phyloP scores from a whole-genome alignment of 2,329 filamentous ascomycete genomes.

The Colletotrichum liaoningense region DNA sequence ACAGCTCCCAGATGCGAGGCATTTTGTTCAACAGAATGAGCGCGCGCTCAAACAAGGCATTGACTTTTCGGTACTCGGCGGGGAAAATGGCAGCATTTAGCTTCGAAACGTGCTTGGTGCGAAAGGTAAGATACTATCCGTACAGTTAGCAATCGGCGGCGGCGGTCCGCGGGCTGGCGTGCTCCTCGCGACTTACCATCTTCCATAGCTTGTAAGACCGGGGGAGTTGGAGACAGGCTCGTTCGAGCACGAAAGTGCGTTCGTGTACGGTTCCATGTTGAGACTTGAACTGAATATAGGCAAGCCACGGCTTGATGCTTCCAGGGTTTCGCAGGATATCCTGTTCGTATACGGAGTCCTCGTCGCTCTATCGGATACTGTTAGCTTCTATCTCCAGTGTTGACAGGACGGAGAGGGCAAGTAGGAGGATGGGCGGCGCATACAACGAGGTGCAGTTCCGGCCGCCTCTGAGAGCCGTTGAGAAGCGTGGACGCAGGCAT shows the following conservation, averaged over 20 bases:
- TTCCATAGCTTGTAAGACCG: slow-evolving; percentile 99
- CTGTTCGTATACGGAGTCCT: slow-evolving; percentile 96
- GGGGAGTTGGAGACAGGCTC: slow-evolving; percentile 89
- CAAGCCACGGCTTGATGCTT: slow-evolving; percentile 93
- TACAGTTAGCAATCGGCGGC: slow-evolving; percentile 10
- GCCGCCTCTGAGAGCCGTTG: slow-evolving; percentile 54
- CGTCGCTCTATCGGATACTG: slow-evolving; percentile 71
- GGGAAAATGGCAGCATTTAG: slow-evolving; percentile 85
- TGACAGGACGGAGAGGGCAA: background rate
- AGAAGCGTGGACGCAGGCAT: slow-evolving; percentile 36
- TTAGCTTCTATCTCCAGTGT: slow-evolving; percentile 39
- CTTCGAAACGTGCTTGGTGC: slow-evolving; percentile 82
- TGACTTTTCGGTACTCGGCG: slow-evolving; percentile 91
- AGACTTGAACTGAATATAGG: slow-evolving; percentile 91
- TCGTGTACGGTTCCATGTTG: slow-evolving; percentile 87
- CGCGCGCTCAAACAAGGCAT: slow-evolving; percentile 91
- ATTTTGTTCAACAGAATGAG: slow-evolving; percentile 97
- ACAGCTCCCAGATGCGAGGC: slow-evolving; percentile 99
- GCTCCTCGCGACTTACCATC: slow-evolving; percentile 66
- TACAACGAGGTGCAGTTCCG: slow-evolving; percentile 63
- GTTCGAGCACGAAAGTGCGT: slow-evolving; percentile 88
- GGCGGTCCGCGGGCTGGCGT: too few relatives aligned
- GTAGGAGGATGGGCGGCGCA: slow-evolving; percentile 36
- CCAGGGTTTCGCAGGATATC: slow-evolving; percentile 88
- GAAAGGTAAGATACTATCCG: slow-evolving; percentile 82